Base-by-base conservation (phyloP, 352 stramenopile species). In the Phytophthora brassicae region DNA sequence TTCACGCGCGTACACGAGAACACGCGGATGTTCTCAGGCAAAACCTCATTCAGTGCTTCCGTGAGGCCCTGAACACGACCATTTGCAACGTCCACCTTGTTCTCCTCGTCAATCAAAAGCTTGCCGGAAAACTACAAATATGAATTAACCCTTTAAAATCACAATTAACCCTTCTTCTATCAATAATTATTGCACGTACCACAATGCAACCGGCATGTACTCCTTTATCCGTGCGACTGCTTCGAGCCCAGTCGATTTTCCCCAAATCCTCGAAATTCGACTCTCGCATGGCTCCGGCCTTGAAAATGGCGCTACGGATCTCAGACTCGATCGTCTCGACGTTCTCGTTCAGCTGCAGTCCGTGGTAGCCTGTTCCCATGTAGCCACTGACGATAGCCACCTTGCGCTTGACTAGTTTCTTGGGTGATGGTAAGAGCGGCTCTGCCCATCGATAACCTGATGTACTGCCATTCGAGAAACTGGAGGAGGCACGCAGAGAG, bases 201-300 rank as follows among this genome's bases (percentile, higher is more conserved):
- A 97, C 89, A 56, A 96, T 96, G 72, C 82, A 91, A 22, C 85
- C 72, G 5, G 91, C 91, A 58, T 97, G 91, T 36, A 97, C 91
- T 24, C 91, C 90, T 56, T 97, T 97, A 72, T 97, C 91, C 20
- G 91, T 97, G 20, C 91, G 85, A 36, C 84, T 95, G 74, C 86
- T 96, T 23, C 89, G 70, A 12, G 89, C 81, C 90, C 90, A 97
- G 64, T 92, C 87, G 51, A 97, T 95, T 70, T 97, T 97, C 60
- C 59, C 68, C 60, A 96, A 49, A 61, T 96, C 81, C 39, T 80
- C 87, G 36, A 94, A 92, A 64, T 97, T 97, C 38, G 82, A 94
- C 61, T 94, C 85, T 35, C 81, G 82, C 65, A 97, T 95, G 53
- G 84, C 84, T 17, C 90, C 90, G 1, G 75, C 79, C 13, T 88